Conservation (phyloP, 306 rosid species). For the Herpetospermum pedunculosum region DNA sequence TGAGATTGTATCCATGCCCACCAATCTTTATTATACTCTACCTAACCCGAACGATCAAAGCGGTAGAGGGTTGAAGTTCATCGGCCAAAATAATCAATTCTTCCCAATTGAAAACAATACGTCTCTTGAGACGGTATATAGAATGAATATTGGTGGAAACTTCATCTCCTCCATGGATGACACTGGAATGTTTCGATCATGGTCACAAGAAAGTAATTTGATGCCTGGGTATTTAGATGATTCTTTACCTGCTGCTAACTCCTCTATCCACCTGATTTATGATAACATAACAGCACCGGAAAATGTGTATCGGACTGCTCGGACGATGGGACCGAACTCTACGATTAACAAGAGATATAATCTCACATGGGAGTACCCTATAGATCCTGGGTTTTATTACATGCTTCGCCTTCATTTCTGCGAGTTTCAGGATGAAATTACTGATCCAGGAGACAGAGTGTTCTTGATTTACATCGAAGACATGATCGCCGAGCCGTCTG, state of each 20-base stretch:
- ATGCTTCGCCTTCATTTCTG: slow-evolving; percentile 26
- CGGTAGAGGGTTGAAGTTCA: not conserved
- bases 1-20: slow-evolving; percentile 15
- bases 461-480: slow-evolving; percentile 23
- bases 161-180: not conserved
- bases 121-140: slow-evolving; percentile 7
- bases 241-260: not conserved
- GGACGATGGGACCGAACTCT: not conserved
- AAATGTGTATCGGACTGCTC: slow-evolving; percentile 4
- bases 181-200: slow-evolving; percentile 10
- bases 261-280: not conserved
- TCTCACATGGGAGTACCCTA: slow-evolving; percentile 20
- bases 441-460: fast-evolving
- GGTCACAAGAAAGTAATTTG: not conserved
- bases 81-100: not conserved
- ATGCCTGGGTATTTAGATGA: not conserved
- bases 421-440: not conserved
- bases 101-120: not conserved
- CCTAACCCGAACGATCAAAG: not conserved
- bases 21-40: slow-evolving; percentile 6
- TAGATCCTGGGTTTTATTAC: slow-evolving; percentile 14
- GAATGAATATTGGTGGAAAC: slow-evolving; percentile 3
- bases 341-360: not conserved
- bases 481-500: not conserved
- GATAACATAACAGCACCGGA: not conserved